Evolutionary conservation across 2,329 filamentous ascomycete genomes (phyloP).

Genomic region (Alternaria brassicae): DNA sequence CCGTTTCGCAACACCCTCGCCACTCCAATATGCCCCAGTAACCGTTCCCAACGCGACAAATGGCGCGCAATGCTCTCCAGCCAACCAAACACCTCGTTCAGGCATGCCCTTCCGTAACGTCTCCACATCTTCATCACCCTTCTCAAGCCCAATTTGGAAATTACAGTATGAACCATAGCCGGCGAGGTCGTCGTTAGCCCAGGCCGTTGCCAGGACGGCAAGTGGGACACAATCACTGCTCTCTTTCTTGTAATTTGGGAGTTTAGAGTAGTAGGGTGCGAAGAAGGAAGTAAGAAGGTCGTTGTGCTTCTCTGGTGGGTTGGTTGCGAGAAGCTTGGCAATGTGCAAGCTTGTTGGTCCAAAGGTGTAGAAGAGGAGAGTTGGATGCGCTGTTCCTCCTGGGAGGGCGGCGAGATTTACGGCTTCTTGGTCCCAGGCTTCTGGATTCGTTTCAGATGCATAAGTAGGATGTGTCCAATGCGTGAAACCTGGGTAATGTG

Average conservation of each 20-base stretch:
- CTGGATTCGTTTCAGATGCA: constrained; percentile 65
- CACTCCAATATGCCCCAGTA: constrained; percentile 16
- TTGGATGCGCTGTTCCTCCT: constrained; percentile 69
- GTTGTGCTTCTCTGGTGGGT: constrained; percentile 54
- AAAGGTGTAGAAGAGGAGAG: constrained; percentile 82
- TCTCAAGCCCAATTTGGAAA: constrained; percentile 76
- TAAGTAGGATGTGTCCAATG: constrained; percentile 79
- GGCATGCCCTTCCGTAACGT: constrained; percentile 63
- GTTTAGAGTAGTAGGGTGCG: constrained; percentile 75
- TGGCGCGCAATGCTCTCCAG: constrained; percentile 88
- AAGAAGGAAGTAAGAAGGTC: constrained; percentile 71
- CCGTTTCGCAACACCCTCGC: constrained; percentile 8
- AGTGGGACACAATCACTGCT: constrained; percentile 67
- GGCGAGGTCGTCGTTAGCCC: constrained; percentile 79
- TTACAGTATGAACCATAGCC: constrained; percentile 86
- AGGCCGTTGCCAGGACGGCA: constrained; percentile 73
- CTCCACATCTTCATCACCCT: constrained; percentile 76
- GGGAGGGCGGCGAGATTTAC: constrained; percentile 77
- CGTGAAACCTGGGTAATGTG: constrained; percentile 69
- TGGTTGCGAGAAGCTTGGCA: constrained; percentile 34
- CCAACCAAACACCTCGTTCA: constrained; percentile 78
- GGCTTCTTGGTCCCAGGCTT: constrained; percentile 76
- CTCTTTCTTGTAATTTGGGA: constrained; percentile 69
- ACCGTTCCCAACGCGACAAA: constrained; percentile 89
- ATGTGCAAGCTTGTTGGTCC: constrained; percentile 56